Conservation (phyloP, 2,329 filamentous ascomycete genomes). For the Colletotrichum falcatum region DNA sequence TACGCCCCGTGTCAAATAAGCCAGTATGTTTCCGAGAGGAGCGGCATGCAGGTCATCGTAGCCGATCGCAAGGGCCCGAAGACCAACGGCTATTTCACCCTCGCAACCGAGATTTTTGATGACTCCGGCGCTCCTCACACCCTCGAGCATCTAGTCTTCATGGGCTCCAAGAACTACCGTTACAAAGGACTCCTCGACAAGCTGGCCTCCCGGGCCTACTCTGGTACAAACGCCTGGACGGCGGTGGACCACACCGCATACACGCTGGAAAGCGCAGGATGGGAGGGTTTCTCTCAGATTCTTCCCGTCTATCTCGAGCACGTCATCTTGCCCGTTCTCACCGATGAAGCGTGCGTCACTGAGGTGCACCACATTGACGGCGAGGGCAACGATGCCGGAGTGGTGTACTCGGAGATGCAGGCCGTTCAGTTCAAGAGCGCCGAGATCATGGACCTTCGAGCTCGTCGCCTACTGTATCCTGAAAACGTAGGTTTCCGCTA, state of each 20-base stretch:
- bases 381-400: constrained; percentile 92
- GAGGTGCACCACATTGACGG: constrained; percentile 97
- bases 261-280: constrained; percentile 93
- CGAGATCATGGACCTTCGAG: constrained; percentile 89
- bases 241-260: constrained; percentile 97
- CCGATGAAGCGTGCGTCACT: constrained; percentile 91
- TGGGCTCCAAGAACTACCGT: constrained; percentile 92
- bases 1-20: constrained; percentile 91
- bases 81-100: constrained; percentile 91
- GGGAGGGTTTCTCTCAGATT: constrained; percentile 96
- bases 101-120: constrained; percentile 97
- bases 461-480: constrained; percentile 85
- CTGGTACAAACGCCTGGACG: constrained; percentile 96
- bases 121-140: constrained; percentile 94
- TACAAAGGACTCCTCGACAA: constrained; percentile 98
- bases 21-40: constrained; percentile 95
- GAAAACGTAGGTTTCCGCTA: constrained; percentile 93
- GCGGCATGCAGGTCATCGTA: constrained; percentile 93
- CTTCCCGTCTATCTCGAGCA: constrained; percentile 96
- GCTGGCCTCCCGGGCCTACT: constrained; percentile 92
- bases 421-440: constrained; percentile 86
- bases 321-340: constrained; percentile 89
- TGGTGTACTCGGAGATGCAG: constrained; percentile 99
- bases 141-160: constrained; percentile 85
- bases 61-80: constrained; percentile 96